Evolutionary conservation across 192 early-diverging fungal species (phyloP), one percentile per base, ranked within the genome.

Genomic region (Coemansia sp.): DNA sequence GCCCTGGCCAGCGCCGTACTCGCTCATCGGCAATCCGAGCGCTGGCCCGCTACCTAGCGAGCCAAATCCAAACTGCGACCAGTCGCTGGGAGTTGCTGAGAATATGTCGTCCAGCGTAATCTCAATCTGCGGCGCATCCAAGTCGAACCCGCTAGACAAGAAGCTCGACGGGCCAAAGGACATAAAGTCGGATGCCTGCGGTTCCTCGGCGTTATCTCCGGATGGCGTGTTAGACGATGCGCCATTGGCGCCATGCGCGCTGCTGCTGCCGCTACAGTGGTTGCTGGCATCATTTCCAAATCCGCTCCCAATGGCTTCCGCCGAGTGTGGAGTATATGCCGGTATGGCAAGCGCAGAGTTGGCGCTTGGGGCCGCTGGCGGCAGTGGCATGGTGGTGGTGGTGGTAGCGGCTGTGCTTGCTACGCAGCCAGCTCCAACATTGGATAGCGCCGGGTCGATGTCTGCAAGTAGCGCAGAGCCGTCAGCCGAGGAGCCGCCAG

Each of bases 31-130:
- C 68, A 83, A 65, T 2, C 75, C 74, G 25, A 76, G 67, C 29
- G 73, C 59, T 32, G 70, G 64, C 32, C 54, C 54, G 32, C 56
- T 64, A 7, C 63, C 47, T 39, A 79, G 60, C 62, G 73, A 60
- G 6, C 60, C 60, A 38, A 78, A 76, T 14, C 82, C 76, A 70
- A 84, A 79, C 67, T 75, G 72, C 32, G 72, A 78, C 73, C 73
- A 75, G 64, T 75, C 73, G 32, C 63, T 65, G 60, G 67, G 79
- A 65, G 59, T 84, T 27, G 73, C 71, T 17, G 80, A 74, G 47
- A 84, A 84, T 25, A 84, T 84, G 40, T 84, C 82, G 45, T 84
- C 82, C 15, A 84, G 82, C 24, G 76, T 79, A 62, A 78, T 84
- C 56, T 84, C 82, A 37, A 84, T 84, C 64, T 84, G 82, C 60